Conservation (phyloP, 1,284 basidiomycete genomes). For the Puccinia novopanici region DNA sequence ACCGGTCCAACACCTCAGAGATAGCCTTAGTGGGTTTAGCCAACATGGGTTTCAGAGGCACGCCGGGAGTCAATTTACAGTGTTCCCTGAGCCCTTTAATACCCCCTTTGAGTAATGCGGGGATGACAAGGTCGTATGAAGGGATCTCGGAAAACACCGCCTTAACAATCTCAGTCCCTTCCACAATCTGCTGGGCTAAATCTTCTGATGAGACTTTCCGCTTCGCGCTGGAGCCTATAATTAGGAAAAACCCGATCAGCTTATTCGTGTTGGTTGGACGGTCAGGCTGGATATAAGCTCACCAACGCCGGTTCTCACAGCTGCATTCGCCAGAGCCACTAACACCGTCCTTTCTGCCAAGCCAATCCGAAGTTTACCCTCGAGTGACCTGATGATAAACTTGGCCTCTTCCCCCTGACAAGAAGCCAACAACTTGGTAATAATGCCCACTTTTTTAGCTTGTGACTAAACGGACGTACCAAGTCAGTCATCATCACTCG, state of each 20-base stretch:
- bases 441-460: slow-evolving; percentile 87
- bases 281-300: slow-evolving; percentile 62
- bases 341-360: slow-evolving; percentile 83
- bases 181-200: slow-evolving; percentile 74
- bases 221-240: slow-evolving; percentile 65
- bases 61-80: slow-evolving; percentile 87
- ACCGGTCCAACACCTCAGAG: slow-evolving; percentile 94
- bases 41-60: slow-evolving; percentile 98
- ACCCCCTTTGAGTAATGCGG: slow-evolving; percentile 83
- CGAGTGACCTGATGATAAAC: slow-evolving; percentile 90
- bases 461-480: slow-evolving; percentile 68
- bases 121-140: slow-evolving; percentile 89
- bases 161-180: slow-evolving; percentile 79
- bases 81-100: slow-evolving; percentile 70
- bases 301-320: slow-evolving; percentile 70
- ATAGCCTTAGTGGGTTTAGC: slow-evolving; percentile 99
- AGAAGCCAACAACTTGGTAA: slow-evolving; percentile 88
- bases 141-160: slow-evolving; percentile 93
- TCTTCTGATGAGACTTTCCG: slow-evolving; percentile 69
- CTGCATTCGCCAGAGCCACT: slow-evolving; percentile 57
- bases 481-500: neutral
- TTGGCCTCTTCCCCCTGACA: slow-evolving; percentile 84
- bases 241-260: too few relatives aligned
- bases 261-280: neutral
- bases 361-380: slow-evolving; percentile 96